Conservation (phyloP, 2,329 filamentous ascomycete species). For the Colletotrichum liaoningense region DNA sequence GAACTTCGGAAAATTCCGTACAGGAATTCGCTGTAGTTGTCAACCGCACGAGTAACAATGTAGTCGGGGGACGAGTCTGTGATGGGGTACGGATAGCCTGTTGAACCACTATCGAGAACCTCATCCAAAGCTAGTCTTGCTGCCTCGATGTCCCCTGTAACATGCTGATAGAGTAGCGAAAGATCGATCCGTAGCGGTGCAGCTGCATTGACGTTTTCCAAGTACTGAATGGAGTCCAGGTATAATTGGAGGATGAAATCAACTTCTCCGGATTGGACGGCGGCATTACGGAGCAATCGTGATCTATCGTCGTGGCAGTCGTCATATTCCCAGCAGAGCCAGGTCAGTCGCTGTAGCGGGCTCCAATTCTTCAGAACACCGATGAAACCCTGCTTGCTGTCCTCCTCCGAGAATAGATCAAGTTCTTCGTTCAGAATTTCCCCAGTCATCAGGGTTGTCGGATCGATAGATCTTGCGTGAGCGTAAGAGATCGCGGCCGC, state of each 20-base stretch:
- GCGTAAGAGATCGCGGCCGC: slow-evolving; percentile 36
- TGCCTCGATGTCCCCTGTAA: slow-evolving; percentile 29
- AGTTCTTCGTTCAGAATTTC: slow-evolving; percentile 39
- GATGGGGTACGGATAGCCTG: slow-evolving; percentile 38
- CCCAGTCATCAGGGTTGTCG: slow-evolving; percentile 35
- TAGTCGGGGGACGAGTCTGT: slow-evolving; percentile 36
- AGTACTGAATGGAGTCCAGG: slow-evolving; percentile 38
- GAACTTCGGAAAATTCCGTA: slow-evolving; percentile 39
- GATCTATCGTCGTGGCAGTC: background rate
- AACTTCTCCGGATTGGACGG: slow-evolving; percentile 35
- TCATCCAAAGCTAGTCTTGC: slow-evolving; percentile 38
- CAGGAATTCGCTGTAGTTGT: slow-evolving; percentile 36
- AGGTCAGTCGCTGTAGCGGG: slow-evolving; percentile 42
- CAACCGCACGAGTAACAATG: slow-evolving; percentile 33
- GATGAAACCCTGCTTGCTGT: slow-evolving; percentile 34
- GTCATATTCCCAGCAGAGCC: slow-evolving; percentile 40
- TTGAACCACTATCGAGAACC: slow-evolving; percentile 38
- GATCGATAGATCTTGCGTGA: slow-evolving; percentile 37
- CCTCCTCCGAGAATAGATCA: slow-evolving; percentile 23
- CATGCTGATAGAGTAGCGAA: slow-evolving; percentile 35
- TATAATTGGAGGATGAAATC: slow-evolving; percentile 40
- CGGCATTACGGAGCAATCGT: slow-evolving; percentile 35
- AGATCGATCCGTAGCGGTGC: slow-evolving; percentile 40
- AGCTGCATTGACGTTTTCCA: slow-evolving; percentile 42
- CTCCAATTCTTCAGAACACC: slow-evolving; percentile 40